phyloP scores from a whole-genome alignment of 768 basidiomycete species.

The Dentipellis fragilis region DNA sequence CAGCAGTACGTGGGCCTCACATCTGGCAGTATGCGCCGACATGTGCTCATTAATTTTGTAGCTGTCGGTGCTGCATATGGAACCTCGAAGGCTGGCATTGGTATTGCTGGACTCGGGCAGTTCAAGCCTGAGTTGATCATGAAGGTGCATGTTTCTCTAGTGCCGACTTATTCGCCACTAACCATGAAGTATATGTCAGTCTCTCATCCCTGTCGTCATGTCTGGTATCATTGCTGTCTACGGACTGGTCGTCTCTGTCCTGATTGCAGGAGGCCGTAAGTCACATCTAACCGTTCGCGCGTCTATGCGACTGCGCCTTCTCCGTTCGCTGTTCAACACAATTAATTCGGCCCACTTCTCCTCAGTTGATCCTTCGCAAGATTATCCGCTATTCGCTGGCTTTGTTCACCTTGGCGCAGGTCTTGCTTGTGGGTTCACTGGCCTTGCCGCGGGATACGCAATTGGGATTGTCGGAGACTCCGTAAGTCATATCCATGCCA shows the following conservation, averaged over 20 bases:
- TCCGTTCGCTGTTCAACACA: background rate
- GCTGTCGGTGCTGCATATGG: constrained; percentile 45
- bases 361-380: constrained; percentile 12
- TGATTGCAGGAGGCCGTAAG: constrained; percentile 83
- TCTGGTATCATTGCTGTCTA: constrained; percentile 99
- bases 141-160: constrained; percentile 51
- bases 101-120: constrained; percentile 90
- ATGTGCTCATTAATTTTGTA: constrained; percentile 29
- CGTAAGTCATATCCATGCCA: constrained; percentile 20
- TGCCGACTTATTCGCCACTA: background rate
- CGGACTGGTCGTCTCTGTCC: constrained; percentile 97
- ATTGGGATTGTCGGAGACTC: constrained; percentile 99
- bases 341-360: background rate
- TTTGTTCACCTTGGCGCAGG: constrained; percentile 93
- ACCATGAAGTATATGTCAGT: background rate
- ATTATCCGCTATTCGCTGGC: constrained; percentile 68
- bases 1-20: background rate
- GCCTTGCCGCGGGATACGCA: constrained; percentile 95
- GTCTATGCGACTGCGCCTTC: background rate
- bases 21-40: background rate
- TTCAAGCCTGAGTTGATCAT: constrained; percentile 97
- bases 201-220: constrained; percentile 87
- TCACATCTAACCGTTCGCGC: constrained; percentile 13
- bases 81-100: constrained; percentile 97
- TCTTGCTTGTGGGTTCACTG: constrained; percentile 85